Evolutionary conservation across 345 rosid genomes (phyloP).

Genomic region (Populus pruinosa): DNA sequence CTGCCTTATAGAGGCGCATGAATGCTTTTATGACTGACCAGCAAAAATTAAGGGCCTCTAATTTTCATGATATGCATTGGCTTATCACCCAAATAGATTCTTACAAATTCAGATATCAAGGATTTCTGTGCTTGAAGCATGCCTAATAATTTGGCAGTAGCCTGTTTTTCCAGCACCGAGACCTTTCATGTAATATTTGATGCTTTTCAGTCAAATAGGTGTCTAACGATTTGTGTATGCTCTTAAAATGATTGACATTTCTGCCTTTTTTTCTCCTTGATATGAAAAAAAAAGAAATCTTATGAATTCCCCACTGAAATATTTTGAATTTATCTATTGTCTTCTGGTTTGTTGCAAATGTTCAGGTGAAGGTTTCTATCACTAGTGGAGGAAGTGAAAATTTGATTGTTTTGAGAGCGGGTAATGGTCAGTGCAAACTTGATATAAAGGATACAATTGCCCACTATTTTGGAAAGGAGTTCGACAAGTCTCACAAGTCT

Average conservation of each 20-base stretch:
- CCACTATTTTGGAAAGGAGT: conserved; percentile 31
- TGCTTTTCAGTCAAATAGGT: neutral
- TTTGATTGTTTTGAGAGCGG: conserved; percentile 40
- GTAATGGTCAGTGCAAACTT: conserved; percentile 54
- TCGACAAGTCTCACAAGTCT: conserved; percentile 24
- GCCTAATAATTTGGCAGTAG: neutral
- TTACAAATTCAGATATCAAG: neutral
- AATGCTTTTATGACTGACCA: neutral
- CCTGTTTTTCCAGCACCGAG: neutral
- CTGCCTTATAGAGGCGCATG: neutral
- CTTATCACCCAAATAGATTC: neutral
- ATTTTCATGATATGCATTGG: neutral
- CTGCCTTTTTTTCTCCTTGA: neutral
- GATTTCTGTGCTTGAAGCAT: too few species aligned
- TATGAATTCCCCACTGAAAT: neutral
- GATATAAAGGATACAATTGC: conserved; percentile 50
- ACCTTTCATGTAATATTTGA: neutral
- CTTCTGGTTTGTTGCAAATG: conserved; percentile 2
- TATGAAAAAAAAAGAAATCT: neutral
- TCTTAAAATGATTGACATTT: neutral
- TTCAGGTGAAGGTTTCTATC: conserved; percentile 60
- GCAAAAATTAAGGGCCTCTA: neutral
- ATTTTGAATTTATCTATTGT: neutral
- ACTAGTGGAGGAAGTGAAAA: conserved; percentile 29
- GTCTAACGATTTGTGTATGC: neutral